Base-by-base conservation (phyloP, 2,329 filamentous ascomycete species). In the Xylaria sp. region DNA sequence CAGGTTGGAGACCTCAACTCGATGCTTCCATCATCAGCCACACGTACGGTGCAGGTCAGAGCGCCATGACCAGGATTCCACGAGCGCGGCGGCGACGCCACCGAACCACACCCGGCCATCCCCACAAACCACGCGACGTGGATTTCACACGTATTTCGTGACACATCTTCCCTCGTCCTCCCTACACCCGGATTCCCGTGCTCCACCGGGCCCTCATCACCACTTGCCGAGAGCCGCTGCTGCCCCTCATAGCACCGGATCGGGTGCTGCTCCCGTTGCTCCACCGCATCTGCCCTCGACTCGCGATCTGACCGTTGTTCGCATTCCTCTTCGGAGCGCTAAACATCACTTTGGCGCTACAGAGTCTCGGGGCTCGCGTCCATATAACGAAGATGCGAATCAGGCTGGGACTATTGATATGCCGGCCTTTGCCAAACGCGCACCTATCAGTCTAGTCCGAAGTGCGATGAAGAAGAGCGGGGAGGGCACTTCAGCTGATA, bases 131-230 rank as follows among this genome's bases (percentile, higher is more conserved):
- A 63, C 66, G 32, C 83, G 81, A 61, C 86, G 88, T 57, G 80
- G 81, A 71, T 98, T 98, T 80, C 94, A 98, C 83, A 94, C 97
- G 75, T 98, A 99, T 84, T 99, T 99, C 80, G 93, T 98, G 68
- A 97, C 96, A 9, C 93, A 98, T 79, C 87, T 99, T 1, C 95
- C 96, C 4, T 97, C 94, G 21, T 97, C 94, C 16, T 98, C 94
- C 3, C 86, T 97, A 53, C 93, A 98, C 75, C 95, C 96, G 8
- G 95, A 98, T 80, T 92, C 92, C 42, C 86, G 90, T 64, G 82
- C 85, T 25, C 82, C 86, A 21, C 78, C 83, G 32, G 90, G 90
- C 3, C 89, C 90, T 35, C 91, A 93, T 74, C 94, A 97, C 80
- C 94, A 96, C 79, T 88, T 98, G 5, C 94, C 94, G 58, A 92